Evolutionary conservation across 2,329 filamentous ascomycete species (phyloP), one percentile per base, ranked within the genome.

Genomic region (Cercospora canescens): DNA sequence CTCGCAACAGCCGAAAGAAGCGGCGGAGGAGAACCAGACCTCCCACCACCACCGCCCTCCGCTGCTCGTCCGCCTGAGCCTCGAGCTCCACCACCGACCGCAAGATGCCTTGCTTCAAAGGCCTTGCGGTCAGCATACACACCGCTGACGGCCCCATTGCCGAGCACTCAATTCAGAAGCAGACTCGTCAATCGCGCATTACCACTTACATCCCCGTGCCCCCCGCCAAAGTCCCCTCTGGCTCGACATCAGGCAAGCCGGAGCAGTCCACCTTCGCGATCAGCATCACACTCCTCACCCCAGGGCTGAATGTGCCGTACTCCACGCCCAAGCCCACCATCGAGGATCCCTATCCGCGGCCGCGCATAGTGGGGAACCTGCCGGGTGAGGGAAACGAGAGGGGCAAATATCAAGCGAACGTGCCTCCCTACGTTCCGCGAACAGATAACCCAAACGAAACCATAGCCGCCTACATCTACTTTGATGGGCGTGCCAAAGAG

Each of bases 401-500:
- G 70, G 85, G 84, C 62, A 84, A 83, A 70, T 84, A 84, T 72
- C 77, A 78, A 62, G 79, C 87, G 45, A 84, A 88, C 39, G 85
- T 97, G 68, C 88, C 87, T 62, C 93, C 94, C 1, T 99, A 99
- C 80, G 91, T 94, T 69, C 92, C 95, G 61, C 88, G 97, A 81
- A 98, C 95, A 21, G 90, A 91, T 67, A 96, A 92, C 34, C 90
- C 93, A 64, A 97, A 97, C 79, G 95, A 99, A 82, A 99, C 95
- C 14, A 94, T 99, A 73, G 95, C 95, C 34, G 95, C 94, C 39
- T 99, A 99, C 79, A 98, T 99, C 73, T 99, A 99, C 82, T 99
- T 99, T 76, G 95, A 99, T 79, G 95, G 95, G 18, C 86, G 95
- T 69, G 87, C 88, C 67, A 99, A 99, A 79, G 95, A 99, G 78